Evolutionary conservation across 345 rosid genomes (phyloP).

Genomic region (Viola odorata): DNA sequence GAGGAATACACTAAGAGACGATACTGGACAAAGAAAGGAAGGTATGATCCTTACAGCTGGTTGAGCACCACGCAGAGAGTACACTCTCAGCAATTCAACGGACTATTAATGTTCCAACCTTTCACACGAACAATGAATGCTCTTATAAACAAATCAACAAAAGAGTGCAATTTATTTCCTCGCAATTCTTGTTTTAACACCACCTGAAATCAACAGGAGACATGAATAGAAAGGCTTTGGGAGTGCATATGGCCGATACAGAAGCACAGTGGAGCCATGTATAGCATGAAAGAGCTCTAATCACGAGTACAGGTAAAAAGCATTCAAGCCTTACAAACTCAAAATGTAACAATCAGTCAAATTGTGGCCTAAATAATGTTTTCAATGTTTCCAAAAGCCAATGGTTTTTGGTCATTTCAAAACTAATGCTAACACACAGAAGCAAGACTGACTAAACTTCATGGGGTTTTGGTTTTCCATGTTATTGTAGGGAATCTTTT

Average conservation of each 20-base stretch:
- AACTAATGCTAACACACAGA: too few relatives aligned
- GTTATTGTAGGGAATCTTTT: too few relatives aligned
- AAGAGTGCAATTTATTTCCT: constrained; percentile 37
- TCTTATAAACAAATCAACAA: constrained; percentile 20
- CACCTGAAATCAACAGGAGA: constrained; percentile 42
- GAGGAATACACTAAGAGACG: background rate
- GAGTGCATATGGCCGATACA: too few relatives aligned
- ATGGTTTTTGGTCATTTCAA: too few relatives aligned
- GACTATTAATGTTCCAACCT: constrained; percentile 23
- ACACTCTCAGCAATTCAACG: background rate
- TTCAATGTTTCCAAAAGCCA: background rate
- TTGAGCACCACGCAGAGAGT: background rate
- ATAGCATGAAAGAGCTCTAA: too few relatives aligned
- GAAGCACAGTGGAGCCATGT: too few relatives aligned
- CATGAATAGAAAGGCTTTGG: constrained; percentile 4
- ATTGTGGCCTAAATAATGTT: background rate
- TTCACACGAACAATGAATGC: constrained; percentile 12
- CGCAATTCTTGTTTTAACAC: constrained; percentile 61
- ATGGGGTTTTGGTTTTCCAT: too few relatives aligned
- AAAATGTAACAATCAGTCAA: too few relatives aligned
- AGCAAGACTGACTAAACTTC: too few relatives aligned
- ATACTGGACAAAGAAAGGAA: background rate
- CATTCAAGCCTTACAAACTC: background rate
- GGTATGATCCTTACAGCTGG: background rate
- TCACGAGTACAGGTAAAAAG: constrained; percentile 13